Percentiles rank a stretch among this genome's conserved stretches.
These are phyloP conservation scores for Comarum palustre DNA, from an alignment of 306 rosid genomes.

Conservation along the genomic window DNA sequence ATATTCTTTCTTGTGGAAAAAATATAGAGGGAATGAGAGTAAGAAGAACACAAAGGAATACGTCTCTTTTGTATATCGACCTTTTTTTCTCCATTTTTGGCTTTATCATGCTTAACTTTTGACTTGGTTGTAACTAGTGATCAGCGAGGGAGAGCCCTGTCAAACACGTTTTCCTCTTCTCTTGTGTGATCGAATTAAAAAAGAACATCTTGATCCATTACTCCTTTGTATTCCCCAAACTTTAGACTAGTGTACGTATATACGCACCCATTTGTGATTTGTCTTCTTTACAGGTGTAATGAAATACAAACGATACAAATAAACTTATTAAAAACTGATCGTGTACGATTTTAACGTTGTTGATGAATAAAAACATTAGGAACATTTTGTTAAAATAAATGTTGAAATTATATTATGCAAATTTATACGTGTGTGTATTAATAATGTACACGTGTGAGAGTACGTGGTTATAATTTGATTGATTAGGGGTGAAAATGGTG, in stretches of 20 bases:
- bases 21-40: not conserved
- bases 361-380: too few relatives aligned
- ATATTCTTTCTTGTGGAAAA: slow-evolving; percentile 33
- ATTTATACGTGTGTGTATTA: too few relatives aligned
- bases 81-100: slow-evolving; percentile 22
- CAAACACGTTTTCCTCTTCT: not conserved
- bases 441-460: not conserved
- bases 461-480: not conserved
- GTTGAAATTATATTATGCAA: too few relatives aligned
- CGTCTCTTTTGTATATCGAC: slow-evolving; percentile 43
- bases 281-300: too few relatives aligned
- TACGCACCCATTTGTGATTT: too few relatives aligned
- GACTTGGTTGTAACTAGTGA: slow-evolving; percentile 17
- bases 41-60: slow-evolving; percentile 28
- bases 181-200: not conserved
- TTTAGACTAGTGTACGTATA: not conserved
- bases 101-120: slow-evolving; percentile 33
- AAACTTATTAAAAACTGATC: too few relatives aligned
- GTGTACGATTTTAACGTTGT: too few relatives aligned
- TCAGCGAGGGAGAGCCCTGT: not conserved
- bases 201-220: not conserved
- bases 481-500: not conserved
- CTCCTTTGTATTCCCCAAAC: not conserved
- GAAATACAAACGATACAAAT: too few relatives aligned
- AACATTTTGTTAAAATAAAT: too few relatives aligned